Conservation (phyloP, 2,329 filamentous ascomycete species). For the Eurotiales sp. region DNA sequence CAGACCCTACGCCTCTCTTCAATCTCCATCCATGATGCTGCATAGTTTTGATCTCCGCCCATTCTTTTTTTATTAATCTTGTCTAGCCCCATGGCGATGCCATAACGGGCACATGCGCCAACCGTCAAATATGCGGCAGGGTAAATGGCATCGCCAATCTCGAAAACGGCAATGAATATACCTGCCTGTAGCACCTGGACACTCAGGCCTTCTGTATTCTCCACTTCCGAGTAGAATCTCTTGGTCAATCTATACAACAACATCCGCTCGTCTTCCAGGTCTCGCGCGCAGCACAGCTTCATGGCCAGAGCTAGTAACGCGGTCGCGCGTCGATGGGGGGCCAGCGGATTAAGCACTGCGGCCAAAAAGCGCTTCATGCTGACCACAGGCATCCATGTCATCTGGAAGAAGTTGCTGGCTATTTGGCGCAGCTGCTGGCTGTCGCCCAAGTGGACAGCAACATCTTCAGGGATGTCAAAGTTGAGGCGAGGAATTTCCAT, state of each 20-base stretch:
- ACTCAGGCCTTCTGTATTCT: slow-evolving; percentile 9
- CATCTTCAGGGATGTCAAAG: slow-evolving; percentile 4
- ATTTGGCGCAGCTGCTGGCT: background rate
- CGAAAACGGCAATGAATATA: slow-evolving; percentile 8
- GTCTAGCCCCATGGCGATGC: slow-evolving; percentile 6
- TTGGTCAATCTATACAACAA: slow-evolving; percentile 5
- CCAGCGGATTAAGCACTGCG: slow-evolving; percentile 4
- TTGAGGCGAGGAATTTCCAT: slow-evolving; percentile 2
- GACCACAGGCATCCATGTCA: slow-evolving; percentile 9
- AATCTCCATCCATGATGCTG: slow-evolving; percentile 5
- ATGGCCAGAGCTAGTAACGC: slow-evolving; percentile 4
- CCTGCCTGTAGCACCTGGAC: slow-evolving; percentile 5
- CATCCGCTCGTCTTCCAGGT: background rate
- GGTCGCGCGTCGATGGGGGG: slow-evolving; percentile 2
- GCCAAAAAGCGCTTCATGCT: background rate
- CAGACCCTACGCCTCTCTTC: slow-evolving; percentile 9
- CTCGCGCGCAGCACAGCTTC: slow-evolving; percentile 3
- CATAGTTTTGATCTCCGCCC: background rate
- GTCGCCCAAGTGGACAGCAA: background rate
- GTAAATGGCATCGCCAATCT: slow-evolving; percentile 11
- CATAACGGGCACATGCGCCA: slow-evolving; percentile 10
- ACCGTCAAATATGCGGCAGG: slow-evolving; percentile 9
- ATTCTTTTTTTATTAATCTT: slow-evolving; percentile 6
- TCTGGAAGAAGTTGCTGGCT: slow-evolving; percentile 3
- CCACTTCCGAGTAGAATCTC: slow-evolving; percentile 8